Evolutionary conservation across 2,329 filamentous ascomycete genomes (phyloP), one percentile per base, ranked within the genome.

Genomic region (Botrytis paeoniae): DNA sequence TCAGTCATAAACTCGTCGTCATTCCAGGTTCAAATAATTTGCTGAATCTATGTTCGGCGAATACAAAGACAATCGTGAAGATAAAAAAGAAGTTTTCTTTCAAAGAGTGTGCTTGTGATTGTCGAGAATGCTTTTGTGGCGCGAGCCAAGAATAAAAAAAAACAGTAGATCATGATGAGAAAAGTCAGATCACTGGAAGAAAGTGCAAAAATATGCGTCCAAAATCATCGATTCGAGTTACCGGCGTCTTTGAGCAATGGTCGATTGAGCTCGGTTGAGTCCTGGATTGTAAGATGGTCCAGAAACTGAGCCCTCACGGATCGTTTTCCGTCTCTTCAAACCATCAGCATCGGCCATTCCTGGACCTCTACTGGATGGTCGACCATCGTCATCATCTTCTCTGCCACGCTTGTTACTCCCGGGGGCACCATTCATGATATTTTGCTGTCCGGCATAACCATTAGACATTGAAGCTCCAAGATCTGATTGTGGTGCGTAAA

Each of bases 311-410:
- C 86, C 84, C 78, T 93, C 90, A 75, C 89, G 87, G 77, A 92
- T 86, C 0, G 92, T 95, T 85, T 95, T 95, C 76, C 93, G 90
- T 77, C 94, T 90, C 84, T 97, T 97, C 74, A 92, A 82, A 35
- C 87, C 86, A 64, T 92, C 88, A 75, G 90, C 83, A 62, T 91
- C 89, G 12, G 74, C 73, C 70, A 72, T 72, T 51, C 85, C 82
- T 39, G 85, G 83, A 74, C 83, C 85, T 75, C 85, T 83, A 79
- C 87, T 90, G 57, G 89, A 86, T 35, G 91, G 88, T 20, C 92
- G 90, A 69, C 86, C 85, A 73, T 82, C 79, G 65, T 85, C 85
- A 60, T 85, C 84, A 57, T 85, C 84, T 73, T 85, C 84, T 20
- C 84, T 81, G 7, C 83, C 81, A 32, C 84, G 83, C 79, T 85